A percentile compares a stretch with the other conserved stretches of the same genome.
These are phyloP conservation scores for Ogataea wickerhamii DNA, from an alignment of 805 yeast genomes.

Conservation along the genomic window DNA sequence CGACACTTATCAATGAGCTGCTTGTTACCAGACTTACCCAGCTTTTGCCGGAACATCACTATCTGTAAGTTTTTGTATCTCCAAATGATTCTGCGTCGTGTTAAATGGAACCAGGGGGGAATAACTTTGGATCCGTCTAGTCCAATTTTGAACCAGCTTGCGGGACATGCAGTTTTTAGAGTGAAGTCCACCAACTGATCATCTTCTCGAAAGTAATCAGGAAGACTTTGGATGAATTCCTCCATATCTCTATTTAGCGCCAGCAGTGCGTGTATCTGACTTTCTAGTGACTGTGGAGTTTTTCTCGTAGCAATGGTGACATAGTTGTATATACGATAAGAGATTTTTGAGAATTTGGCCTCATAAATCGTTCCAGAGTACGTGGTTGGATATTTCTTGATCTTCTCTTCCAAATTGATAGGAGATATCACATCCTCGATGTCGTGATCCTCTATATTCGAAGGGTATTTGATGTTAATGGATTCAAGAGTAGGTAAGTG, in stretches of 20 bases:
- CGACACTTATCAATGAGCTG: conserved; percentile 40
- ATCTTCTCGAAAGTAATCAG: conserved; percentile 38
- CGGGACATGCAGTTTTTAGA: conserved; percentile 4
- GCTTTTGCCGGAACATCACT: conserved; percentile 42
- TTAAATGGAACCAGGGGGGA: conserved; percentile 45
- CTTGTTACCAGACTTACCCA: conserved; percentile 28
- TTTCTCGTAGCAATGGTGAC: conserved; percentile 17
- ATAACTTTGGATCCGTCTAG: conserved; percentile 4
- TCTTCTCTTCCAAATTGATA: conserved; percentile 5
- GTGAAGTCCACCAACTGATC: conserved; percentile 8
- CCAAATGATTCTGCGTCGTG: conserved; percentile 48
- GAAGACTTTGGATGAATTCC: conserved; percentile 35
- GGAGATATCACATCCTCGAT: conserved; percentile 13
- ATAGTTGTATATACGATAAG: conserved; percentile 40
- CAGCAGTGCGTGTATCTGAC: conserved; percentile 3
- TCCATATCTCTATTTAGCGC: conserved; percentile 36
- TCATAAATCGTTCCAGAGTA: conserved; percentile 49
- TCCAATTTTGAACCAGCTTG: conserved; percentile 5
- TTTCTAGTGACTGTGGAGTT: neutral
- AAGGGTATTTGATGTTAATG: conserved; percentile 42
- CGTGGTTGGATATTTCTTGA: conserved; percentile 39
- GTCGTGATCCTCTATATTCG: conserved; percentile 39
- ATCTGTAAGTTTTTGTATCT: conserved; percentile 48
- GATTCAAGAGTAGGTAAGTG: conserved; percentile 39
- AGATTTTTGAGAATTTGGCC: conserved; percentile 39